Conservation (phyloP, 2,329 filamentous ascomycete genomes). For the Cladosporium colombiae region DNA sequence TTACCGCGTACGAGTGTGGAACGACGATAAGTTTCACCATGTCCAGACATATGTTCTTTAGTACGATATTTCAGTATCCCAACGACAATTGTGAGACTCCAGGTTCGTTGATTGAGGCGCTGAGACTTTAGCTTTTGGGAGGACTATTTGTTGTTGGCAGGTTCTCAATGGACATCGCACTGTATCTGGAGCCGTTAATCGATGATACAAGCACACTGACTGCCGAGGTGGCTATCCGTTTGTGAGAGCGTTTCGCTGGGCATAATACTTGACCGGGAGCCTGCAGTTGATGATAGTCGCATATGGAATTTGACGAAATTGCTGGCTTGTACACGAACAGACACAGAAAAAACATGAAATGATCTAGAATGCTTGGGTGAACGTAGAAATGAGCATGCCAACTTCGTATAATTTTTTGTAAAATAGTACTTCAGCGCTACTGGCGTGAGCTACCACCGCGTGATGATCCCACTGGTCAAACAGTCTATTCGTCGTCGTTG, state of each 20-base stretch:
- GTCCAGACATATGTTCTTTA: not conserved
- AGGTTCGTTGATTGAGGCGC: not conserved
- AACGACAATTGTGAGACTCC: not conserved
- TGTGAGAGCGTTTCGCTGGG: not conserved
- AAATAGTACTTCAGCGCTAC: not conserved
- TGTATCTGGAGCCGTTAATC: not conserved
- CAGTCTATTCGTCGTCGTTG: conserved; percentile 49
- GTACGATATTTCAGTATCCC: not conserved
- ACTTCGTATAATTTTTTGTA: not conserved
- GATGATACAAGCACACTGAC: not conserved
- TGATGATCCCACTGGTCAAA: not conserved
- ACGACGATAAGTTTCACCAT: not conserved
- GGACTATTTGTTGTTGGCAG: not conserved
- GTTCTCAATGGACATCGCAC: not conserved
- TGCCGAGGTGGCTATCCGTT: not conserved
- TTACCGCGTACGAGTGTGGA: not conserved
- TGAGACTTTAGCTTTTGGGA: not conserved
- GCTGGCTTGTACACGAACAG: too few relatives aligned
- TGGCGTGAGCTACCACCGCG: not conserved
- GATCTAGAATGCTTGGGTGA: not conserved
- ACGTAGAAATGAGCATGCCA: not conserved
- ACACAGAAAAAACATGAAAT: too few relatives aligned
- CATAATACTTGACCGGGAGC: not conserved
- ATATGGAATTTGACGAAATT: not conserved
- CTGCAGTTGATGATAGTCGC: not conserved